Conservation (phyloP, 164 flowering plant species). For the Berberis thunbergii region DNA sequence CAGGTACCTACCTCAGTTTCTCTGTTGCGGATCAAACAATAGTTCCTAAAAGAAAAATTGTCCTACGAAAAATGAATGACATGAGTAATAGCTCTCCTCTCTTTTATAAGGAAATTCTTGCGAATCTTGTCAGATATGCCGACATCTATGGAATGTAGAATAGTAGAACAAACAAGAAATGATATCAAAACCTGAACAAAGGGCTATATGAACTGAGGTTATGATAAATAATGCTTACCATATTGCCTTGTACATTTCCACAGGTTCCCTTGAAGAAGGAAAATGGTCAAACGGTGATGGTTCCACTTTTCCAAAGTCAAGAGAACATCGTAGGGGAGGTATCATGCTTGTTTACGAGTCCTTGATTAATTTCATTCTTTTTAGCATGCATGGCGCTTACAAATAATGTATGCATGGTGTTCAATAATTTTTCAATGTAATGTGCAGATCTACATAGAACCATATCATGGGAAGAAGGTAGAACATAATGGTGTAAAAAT, state of each 20-base stretch:
- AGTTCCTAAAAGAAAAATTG: too few species aligned
- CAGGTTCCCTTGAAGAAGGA: constrained; percentile 83
- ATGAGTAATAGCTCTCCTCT: too few species aligned
- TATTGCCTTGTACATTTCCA: neutral
- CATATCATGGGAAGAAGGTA: constrained; percentile 78
- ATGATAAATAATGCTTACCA: neutral
- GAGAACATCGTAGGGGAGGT: constrained; percentile 94
- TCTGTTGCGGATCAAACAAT: neutral
- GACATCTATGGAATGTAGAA: too few species aligned
- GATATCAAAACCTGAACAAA: too few species aligned
- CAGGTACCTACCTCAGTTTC: constrained; percentile 37
- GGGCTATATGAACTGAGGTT: neutral
- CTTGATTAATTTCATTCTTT: too few species aligned
- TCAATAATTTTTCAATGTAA: neutral
- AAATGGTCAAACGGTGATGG: constrained; percentile 70
- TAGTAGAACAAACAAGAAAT: too few species aligned
- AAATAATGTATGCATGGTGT: neutral
- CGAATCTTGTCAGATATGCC: too few species aligned
- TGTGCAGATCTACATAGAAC: constrained; percentile 67
- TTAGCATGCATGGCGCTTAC: neutral
- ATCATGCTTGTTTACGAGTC: constrained; percentile 8
- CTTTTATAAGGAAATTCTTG: too few species aligned
- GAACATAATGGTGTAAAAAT: constrained; percentile 90
- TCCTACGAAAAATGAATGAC: too few species aligned
- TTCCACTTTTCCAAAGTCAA: constrained; percentile 86